Conservation (phyloP, 768 basidiomycete genomes). For the Porphyrellus cyaneotinctus region DNA sequence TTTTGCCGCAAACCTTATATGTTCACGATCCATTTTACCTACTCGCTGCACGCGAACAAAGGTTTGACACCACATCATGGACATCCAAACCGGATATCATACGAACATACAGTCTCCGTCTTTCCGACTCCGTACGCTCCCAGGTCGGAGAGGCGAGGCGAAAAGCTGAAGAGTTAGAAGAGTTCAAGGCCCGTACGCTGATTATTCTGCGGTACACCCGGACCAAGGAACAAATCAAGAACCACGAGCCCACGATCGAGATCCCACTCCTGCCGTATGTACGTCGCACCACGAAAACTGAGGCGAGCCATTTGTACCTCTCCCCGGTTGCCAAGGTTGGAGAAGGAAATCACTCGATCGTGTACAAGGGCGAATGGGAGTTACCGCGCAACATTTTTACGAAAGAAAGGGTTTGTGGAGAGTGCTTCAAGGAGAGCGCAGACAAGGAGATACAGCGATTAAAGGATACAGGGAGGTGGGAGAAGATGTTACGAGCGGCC, state of each 20-base stretch:
- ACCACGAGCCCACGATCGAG: constrained; percentile 27
- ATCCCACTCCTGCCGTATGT: constrained; percentile 30
- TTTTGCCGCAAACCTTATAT: constrained; percentile 38
- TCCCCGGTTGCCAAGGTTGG: constrained; percentile 37
- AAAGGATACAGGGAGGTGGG: constrained; percentile 24
- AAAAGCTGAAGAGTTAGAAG: constrained; percentile 9
- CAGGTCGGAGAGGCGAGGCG: constrained; percentile 1
- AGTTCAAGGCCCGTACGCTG: constrained; percentile 13
- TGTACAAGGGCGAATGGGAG: constrained; percentile 49
- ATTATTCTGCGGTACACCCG: constrained; percentile 21
- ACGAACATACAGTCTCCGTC: constrained; percentile 29
- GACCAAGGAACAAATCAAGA: constrained; percentile 20
- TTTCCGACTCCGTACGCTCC: neutral
- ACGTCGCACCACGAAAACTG: constrained; percentile 15
- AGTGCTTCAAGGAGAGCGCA: constrained; percentile 36
- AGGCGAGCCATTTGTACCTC: constrained; percentile 50
- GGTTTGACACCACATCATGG: constrained; percentile 21
- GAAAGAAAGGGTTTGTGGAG: constrained; percentile 33
- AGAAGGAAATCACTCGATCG: constrained; percentile 49
- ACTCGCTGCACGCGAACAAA: constrained; percentile 17
- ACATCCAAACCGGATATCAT: constrained; percentile 28
- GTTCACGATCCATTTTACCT: constrained; percentile 43
- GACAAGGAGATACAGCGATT: constrained; percentile 18
- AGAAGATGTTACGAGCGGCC: constrained; percentile 12
- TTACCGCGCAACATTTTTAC: constrained; percentile 42